Base-by-base conservation (phyloP, 495 filamentous ascomycete species). In the Aspergillus hancockii region DNA sequence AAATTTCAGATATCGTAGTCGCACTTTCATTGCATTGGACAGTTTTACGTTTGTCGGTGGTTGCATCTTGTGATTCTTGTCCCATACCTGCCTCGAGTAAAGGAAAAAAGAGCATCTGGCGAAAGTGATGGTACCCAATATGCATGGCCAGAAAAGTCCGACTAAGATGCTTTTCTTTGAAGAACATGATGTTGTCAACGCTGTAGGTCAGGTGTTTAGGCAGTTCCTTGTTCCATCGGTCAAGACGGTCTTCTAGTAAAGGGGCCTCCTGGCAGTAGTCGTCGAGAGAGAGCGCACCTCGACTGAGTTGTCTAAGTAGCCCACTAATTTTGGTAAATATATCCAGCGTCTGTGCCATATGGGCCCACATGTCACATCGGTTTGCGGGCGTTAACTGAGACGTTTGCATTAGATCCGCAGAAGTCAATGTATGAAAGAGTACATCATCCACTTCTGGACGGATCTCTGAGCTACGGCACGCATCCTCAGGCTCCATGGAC, bases 51-150 rank as follows among this genome's bases (percentile, higher is more conserved):
- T 34, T 8, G 8, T 46, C 31, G 8, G 19, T 23, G 8, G 49
- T 34, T 45, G 47, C 52, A 25, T 53, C 31, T 14, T 21, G 32
- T 45, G 47, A 49, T 19, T 53, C 31, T 14, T 21, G 32, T 19
- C 40, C 36, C 5, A 51, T 49, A 19, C 61, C 53, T 1, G 58
- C 52, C 21, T 63, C 52, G 2, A 69, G 51, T 28, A 69, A 69
- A 6, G 67, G 67, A 41, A 69, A 69, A 23, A 64, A 61, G 28
- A 69, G 60, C 63, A 69, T 69, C 45, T 69, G 67, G 14, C 58
- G 57, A 23, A 69, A 66, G 38, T 66, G 67, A 34, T 63, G 57
- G 52, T 60, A 66, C 0, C 63, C 67, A 52, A 69, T 63, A 52
- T 69, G 67, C 67, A 69, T 69, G 4, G 63, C 51, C 19, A 69